These are phyloP conservation scores for Dendrobium nobile DNA, from an alignment of 106 monocot genomes.

Conservation along the genomic window DNA sequence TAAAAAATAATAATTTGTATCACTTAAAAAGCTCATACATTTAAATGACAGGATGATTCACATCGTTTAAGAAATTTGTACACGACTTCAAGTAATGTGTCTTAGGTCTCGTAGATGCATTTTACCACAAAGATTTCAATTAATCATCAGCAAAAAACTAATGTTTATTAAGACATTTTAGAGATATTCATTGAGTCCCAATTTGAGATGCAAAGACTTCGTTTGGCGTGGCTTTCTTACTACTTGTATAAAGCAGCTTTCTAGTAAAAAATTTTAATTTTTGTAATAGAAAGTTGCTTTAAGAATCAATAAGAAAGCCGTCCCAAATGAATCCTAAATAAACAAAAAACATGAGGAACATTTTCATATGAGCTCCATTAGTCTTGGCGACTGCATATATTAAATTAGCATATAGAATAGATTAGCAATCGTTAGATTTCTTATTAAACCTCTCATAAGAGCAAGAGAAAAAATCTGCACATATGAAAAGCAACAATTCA, in stretches of 20 bases:
- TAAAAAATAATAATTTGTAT: not conserved
- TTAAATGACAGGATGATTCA: not conserved
- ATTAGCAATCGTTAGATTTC: not conserved
- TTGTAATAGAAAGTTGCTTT: too few species aligned
- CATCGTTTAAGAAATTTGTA: not conserved
- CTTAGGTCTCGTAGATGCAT: not conserved
- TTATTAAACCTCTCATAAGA: not conserved
- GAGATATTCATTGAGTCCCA: not conserved
- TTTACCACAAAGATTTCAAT: slow-evolving; percentile 2
- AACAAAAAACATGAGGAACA: not conserved
- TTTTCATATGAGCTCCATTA: not conserved
- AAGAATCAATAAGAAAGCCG: too few species aligned
- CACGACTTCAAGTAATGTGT: not conserved
- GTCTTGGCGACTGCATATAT: not conserved
- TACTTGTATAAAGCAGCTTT: too few species aligned
- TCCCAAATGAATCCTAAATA: not conserved
- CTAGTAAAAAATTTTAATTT: too few species aligned
- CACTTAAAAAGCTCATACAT: not conserved
- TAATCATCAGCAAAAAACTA: not conserved
- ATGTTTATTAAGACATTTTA: not conserved
- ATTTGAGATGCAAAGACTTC: not conserved
- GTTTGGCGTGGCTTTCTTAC: too few species aligned
- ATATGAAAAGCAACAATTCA: not conserved
- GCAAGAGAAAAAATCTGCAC: not conserved
- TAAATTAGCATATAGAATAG: not conserved